Evolutionary conservation across 805 yeast species (phyloP).

Genomic region (Ogataea pini): DNA sequence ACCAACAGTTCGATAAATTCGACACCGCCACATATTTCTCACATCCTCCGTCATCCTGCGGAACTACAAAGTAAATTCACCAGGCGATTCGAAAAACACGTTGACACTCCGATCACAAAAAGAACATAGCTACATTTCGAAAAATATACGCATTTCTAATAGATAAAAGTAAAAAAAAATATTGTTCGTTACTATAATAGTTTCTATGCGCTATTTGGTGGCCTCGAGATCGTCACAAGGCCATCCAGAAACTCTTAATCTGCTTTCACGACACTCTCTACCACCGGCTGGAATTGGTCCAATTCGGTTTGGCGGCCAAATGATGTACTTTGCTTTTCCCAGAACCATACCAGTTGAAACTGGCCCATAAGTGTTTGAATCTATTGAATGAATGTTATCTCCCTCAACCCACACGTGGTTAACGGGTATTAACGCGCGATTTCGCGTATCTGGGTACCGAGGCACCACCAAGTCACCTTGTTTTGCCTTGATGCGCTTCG

Average conservation of each 20-base stretch:
- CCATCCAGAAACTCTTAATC: conserved; percentile 16
- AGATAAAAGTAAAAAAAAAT: background rate
- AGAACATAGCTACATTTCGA: conserved; percentile 12
- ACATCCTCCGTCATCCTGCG: conserved; percentile 13
- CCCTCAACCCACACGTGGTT: conserved; percentile 96
- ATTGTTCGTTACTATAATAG: background rate
- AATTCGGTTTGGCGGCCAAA: conserved; percentile 69
- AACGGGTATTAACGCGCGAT: conserved; percentile 62
- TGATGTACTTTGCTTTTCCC: conserved; percentile 68
- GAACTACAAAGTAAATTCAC: conserved; percentile 11
- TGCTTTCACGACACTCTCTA: conserved; percentile 45
- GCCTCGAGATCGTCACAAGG: background rate
- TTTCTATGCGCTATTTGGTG: background rate
- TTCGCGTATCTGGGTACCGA: conserved; percentile 65
- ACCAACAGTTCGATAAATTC: conserved; percentile 15
- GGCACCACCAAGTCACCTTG: conserved; percentile 72
- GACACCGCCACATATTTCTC: conserved; percentile 19
- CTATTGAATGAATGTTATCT: conserved; percentile 81
- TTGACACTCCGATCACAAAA: conserved; percentile 35
- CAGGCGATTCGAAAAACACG: conserved; percentile 27
- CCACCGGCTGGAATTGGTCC: conserved; percentile 55
- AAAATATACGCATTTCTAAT: background rate
- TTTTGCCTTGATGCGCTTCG: conserved; percentile 76
- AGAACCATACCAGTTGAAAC: conserved; percentile 75
- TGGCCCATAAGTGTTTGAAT: conserved; percentile 88